Base-by-base conservation (phyloP, 2,329 filamentous ascomycete species). In the Penicillium hesseltinei region DNA sequence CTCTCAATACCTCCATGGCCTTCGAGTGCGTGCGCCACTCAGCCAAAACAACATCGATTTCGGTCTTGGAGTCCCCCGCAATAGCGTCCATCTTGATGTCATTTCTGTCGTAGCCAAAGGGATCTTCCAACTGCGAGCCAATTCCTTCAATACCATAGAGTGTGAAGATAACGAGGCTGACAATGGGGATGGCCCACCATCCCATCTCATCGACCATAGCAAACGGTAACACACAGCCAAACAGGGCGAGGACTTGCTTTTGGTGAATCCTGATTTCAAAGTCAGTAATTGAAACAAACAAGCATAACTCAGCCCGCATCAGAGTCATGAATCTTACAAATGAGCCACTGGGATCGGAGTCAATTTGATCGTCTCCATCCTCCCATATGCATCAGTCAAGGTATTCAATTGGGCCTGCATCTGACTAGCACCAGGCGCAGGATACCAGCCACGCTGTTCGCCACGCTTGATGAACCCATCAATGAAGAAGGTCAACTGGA, bases 61-160 rank as follows among this genome's bases (percentile, higher is more conserved):
- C 85, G 39, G 77, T 77, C 58, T 82, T 74, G 43, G 83, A 76
- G 67, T 88, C 85, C 62, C 85, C 84, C 3, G 84, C 82, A 49
- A 88, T 82, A 4, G 83, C 84, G 69, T 88, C 85, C 80, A 88
- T 85, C 67, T 87, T 87, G 71, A 88, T 88, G 67, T 88, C 85
- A 56, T 86, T 87, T 66, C 81, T 80, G 62, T 86, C 85, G 55
- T 85, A 85, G 2, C 85, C 85, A 67, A 88, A 88, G 1, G 85
- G 85, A 67, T 88, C 85, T 67, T 88, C 85, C 1, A 88, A 74
- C 69, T 87, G 84, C 4, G 79, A 80, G 11, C 84, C 85, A 54
- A 87, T 88, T 1, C 83, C 84, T 59, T 86, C 83, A 27, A 86
- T 86, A 0, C 84, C 84, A 59, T 88, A 88, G 2, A 88, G 73